Evolutionary conservation across 2,329 filamentous ascomycete species (phyloP), one percentile per base, ranked within the genome.

Genomic region (Ophiosphaerella herpotricha): DNA sequence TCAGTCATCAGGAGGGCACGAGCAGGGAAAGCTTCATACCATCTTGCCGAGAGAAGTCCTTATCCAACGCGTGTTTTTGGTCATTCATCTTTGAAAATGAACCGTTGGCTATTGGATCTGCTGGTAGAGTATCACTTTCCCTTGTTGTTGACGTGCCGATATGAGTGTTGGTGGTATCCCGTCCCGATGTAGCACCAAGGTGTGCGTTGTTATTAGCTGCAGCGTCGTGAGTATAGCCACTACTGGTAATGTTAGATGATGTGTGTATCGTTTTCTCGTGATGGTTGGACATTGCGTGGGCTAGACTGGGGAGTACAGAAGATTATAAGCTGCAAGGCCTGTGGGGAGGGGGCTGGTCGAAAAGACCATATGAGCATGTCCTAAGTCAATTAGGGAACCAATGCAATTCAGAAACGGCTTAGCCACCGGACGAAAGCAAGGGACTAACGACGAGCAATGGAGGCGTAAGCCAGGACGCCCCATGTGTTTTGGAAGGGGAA

Each of bases 11-110:
- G 37, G 57, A 14, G 62, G 39, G 14, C 8, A 24, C 7, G 18
- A 13, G 4, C 47, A 39, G 31, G 36, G 18, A 12, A 1, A 23
- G 11, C 7, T 7, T 38, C 48, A 56, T 58, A 68, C 66, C 60
- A 52, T 72, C 58, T 11, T 59, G 54, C 12, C 40, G 40, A 39
- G 68, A 74, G 55, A 76, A 79, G 60, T 79, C 77, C 65, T 79
- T 79, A 66, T 78, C 77, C 16, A 77, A 48, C 1, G 47, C 54
- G 24, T 56, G 58, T 40, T 58, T 59, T 32, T 46, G 44, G 32
- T 61, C 55, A 29, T 53, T 47, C 50, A 60, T 61, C 39, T 51
- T 58, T 34, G 56, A 45, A 36, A 51, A 61, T 24, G 58, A 61
- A 32, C 60, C 56, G 40, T 61, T 60, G 16, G 61, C 60, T 12